Conservation (phyloP, 371 early-diverging fungal species). For the Phascolomyces articulosus region DNA sequence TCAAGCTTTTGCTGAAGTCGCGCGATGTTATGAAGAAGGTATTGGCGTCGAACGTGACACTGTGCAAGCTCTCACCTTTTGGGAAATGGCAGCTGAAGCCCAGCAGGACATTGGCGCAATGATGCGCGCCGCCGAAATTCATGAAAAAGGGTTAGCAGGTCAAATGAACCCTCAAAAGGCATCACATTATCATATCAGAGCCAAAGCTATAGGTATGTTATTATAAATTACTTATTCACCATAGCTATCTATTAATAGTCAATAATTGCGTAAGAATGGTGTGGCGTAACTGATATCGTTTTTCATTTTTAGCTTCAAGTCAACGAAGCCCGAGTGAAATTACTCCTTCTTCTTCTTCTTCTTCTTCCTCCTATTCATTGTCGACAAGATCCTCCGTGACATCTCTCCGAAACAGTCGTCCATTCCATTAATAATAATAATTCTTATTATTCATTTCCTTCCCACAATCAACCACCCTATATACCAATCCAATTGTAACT, state of each 20-base stretch:
- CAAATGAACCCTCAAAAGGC: constrained; percentile 8
- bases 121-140: constrained; percentile 25
- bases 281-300: neutral
- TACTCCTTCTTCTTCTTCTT: constrained; percentile 10
- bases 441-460: too few relatives aligned
- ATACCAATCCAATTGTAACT: too few relatives aligned
- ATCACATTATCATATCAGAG: constrained; percentile 2
- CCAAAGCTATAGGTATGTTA: constrained; percentile 4
- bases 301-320: neutral
- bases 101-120: constrained; percentile 24
- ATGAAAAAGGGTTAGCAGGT: constrained; percentile 27
- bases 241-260: too few relatives aligned
- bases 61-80: constrained; percentile 26
- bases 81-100: constrained; percentile 35
- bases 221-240: too few relatives aligned
- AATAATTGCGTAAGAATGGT: too few relatives aligned
- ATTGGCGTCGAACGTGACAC: constrained; percentile 24
- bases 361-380: constrained; percentile 8
- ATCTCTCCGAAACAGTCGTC: neutral
- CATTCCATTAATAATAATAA: too few relatives aligned
- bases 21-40: constrained; percentile 30
- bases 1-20: constrained; percentile 24
- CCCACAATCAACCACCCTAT: too few relatives aligned
- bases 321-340: neutral
- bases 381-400: neutral